Evolutionary conservation across 192 early-diverging fungal species (phyloP).

Genomic region (Backusella circina): DNA sequence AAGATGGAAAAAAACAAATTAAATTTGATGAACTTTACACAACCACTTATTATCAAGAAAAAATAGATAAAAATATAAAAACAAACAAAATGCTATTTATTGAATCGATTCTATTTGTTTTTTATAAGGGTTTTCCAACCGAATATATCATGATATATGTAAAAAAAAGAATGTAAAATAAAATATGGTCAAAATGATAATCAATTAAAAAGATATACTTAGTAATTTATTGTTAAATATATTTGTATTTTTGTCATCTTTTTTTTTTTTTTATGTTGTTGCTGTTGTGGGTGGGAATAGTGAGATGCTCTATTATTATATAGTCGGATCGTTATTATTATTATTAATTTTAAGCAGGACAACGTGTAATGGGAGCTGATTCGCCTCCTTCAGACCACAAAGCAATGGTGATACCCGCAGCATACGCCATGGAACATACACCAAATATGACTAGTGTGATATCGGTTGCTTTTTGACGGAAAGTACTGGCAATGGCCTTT

Average conservation of each 20-base stretch:
- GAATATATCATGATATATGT: background rate
- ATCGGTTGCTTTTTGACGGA: slow-evolving; percentile 50
- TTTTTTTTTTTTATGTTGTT: background rate
- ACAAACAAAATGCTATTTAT: background rate
- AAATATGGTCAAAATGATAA: background rate
- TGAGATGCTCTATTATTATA: slow-evolving; percentile 1
- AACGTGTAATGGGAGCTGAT: slow-evolving; percentile 18
- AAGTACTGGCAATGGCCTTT: slow-evolving; percentile 51
- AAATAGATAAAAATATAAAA: background rate
- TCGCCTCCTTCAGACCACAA: slow-evolving; percentile 34
- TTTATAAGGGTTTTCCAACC: background rate
- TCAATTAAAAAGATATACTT: background rate
- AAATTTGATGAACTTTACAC: slow-evolving; percentile 79
- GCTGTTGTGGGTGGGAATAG: background rate
- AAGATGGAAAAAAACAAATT: slow-evolving; percentile 70
- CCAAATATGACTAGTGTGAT: slow-evolving; percentile 63
- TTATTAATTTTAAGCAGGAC: slow-evolving; percentile 5
- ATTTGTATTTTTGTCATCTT: background rate
- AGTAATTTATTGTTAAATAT: background rate
- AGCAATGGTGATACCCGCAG: slow-evolving; percentile 69
- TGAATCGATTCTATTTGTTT: background rate
- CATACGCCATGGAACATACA: slow-evolving; percentile 66
- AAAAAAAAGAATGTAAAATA: background rate
- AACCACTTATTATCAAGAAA: slow-evolving; percentile 47
- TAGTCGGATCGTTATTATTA: background rate